Evolutionary conservation across 768 basidiomycete genomes (phyloP).

Genomic region (Auricularia heimuer): DNA sequence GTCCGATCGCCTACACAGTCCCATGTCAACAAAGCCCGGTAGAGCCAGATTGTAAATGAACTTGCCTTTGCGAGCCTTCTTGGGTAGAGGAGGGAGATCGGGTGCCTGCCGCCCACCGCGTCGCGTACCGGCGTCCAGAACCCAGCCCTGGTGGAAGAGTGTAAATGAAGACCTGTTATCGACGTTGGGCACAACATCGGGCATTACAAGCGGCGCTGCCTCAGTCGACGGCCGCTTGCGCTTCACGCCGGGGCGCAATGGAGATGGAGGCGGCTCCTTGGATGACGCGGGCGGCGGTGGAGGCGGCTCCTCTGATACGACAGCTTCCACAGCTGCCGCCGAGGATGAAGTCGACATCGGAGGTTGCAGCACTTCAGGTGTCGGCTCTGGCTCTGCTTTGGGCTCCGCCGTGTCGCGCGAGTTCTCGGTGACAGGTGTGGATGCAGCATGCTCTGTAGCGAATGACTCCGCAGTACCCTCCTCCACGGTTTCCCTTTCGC

Average conservation of each 20-base stretch:
- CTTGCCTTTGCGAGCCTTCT: conserved; percentile 40
- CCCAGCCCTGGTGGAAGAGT: conserved; percentile 83
- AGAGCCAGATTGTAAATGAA: not conserved
- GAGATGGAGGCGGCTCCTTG: conserved; percentile 19
- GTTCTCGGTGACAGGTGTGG: not conserved
- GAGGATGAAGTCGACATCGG: not conserved
- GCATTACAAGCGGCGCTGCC: conserved; percentile 11
- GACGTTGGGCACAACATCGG: conserved; percentile 59
- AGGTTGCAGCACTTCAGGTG: not conserved
- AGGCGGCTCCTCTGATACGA: not conserved
- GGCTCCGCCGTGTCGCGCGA: not conserved
- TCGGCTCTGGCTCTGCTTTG: not conserved
- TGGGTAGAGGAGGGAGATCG: conserved; percentile 47
- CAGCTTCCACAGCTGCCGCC: not conserved
- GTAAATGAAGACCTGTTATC: conserved; percentile 65
- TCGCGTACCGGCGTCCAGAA: conserved; percentile 63
- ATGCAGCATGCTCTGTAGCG: not conserved
- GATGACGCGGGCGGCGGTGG: not conserved
- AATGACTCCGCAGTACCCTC: not conserved
- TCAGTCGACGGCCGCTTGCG: conserved; percentile 5
- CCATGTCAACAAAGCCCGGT: conserved; percentile 13
- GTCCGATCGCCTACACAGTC: conserved; percentile 1
- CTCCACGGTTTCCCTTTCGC: not conserved
- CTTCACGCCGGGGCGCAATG: conserved; percentile 23
- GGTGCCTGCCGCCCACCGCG: conserved; percentile 44